A percentile compares a stretch with the other conserved stretches of the same genome.
Conservation (phyloP, 2,329 filamentous ascomycete species). For the Ceratocystis cubensis region DNA sequence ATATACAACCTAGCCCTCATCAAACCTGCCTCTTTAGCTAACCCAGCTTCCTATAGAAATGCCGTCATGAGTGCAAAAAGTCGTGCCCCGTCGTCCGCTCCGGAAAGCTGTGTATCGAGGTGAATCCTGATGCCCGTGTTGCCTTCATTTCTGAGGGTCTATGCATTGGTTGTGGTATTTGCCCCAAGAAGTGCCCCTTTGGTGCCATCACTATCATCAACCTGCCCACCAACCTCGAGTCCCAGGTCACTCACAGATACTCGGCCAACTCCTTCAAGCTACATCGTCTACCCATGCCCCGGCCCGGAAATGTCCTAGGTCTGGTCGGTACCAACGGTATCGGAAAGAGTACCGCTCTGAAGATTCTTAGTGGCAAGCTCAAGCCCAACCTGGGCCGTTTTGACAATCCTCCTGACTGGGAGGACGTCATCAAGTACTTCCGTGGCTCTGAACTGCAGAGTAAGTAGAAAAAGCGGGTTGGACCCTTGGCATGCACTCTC, state of each 20-base stretch:
- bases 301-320: slow-evolving; percentile 88
- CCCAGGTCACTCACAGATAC: slow-evolving; percentile 95
- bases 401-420: slow-evolving; percentile 97
- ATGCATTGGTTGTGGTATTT: slow-evolving; percentile 98
- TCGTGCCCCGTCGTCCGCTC: slow-evolving; percentile 94
- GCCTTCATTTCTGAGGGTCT: slow-evolving; percentile 95
- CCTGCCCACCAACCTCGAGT: slow-evolving; percentile 96
- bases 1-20: not conserved
- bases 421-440: slow-evolving; percentile 97
- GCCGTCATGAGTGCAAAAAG: slow-evolving; percentile 97
- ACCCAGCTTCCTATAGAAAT: slow-evolving; percentile 55
- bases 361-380: slow-evolving; percentile 95
- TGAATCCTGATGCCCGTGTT: slow-evolving; percentile 74
- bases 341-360: slow-evolving; percentile 98
- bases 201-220: slow-evolving; percentile 99
- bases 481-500: too few species aligned
- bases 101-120: slow-evolving; percentile 96
- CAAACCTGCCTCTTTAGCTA: slow-evolving; percentile 18
- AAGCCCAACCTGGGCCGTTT: slow-evolving; percentile 94
- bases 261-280: slow-evolving; percentile 99
- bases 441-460: slow-evolving; percentile 94
- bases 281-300: slow-evolving; percentile 88
- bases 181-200: slow-evolving; percentile 98
- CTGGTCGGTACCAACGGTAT: slow-evolving; percentile 99
- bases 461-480: slow-evolving; percentile 34